Evolutionary conservation across 2,329 filamentous ascomycete species (phyloP).

Genomic region (Pseudogymnoascus sp.): DNA sequence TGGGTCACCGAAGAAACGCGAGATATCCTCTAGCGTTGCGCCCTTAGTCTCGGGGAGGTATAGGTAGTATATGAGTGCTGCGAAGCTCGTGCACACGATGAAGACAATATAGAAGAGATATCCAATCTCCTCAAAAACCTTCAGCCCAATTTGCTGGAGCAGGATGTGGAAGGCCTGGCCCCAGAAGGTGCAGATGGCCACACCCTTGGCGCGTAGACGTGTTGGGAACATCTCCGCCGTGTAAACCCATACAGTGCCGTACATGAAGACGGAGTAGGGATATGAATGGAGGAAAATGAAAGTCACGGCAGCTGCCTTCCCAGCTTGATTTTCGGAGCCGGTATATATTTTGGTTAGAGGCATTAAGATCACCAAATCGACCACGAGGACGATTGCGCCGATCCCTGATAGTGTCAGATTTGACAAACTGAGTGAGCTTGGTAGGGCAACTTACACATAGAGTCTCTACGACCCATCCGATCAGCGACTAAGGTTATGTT

Average conservation of each 20-base stretch:
- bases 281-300: constrained; percentile 15
- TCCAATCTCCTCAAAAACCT: constrained; percentile 11
- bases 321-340: constrained; percentile 11
- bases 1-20: constrained; percentile 10
- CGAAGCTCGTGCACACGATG: constrained; percentile 10
- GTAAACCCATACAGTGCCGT: constrained; percentile 38
- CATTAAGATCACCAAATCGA: constrained; percentile 1
- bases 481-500: constrained; percentile 22
- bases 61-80: constrained; percentile 9
- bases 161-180: constrained; percentile 10
- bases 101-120: constrained; percentile 13
- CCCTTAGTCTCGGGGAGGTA: constrained; percentile 10
- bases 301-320: constrained; percentile 12
- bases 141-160: constrained; percentile 9
- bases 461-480: not conserved
- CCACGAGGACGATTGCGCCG: not conserved
- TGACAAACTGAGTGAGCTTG: not conserved
- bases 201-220: constrained; percentile 39
- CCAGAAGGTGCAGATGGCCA: constrained; percentile 12
- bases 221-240: constrained; percentile 62
- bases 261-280: constrained; percentile 14
- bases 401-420: not conserved
- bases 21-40: constrained; percentile 9
- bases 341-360: constrained; percentile 6
- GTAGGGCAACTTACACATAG: not conserved